A percentile compares a stretch with the other conserved stretches of the same genome.
These are phyloP conservation scores for Pythium guiyangense DNA, from an alignment of 352 stramenopile genomes.

Conservation along the genomic window DNA sequence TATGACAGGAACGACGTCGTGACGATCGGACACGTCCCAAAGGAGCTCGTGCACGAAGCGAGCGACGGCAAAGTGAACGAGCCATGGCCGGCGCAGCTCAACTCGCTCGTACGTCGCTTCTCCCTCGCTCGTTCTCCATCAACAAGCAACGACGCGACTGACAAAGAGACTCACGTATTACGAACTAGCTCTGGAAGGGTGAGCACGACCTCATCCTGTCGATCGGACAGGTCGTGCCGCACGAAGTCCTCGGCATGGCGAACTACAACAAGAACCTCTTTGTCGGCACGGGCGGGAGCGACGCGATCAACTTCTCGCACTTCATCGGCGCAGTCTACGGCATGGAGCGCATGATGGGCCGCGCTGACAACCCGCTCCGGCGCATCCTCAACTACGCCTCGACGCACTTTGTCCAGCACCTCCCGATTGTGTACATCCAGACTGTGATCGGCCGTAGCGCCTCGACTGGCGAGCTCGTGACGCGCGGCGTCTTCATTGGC, in stretches of 20 bases:
- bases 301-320: constrained; percentile 97
- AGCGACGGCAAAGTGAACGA: constrained; percentile 95
- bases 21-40: constrained; percentile 93
- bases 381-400: constrained; percentile 96
- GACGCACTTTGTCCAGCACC: constrained; percentile 84
- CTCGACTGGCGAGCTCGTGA: constrained; percentile 61
- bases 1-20: constrained; percentile 90
- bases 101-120: constrained; percentile 86
- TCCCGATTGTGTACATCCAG: constrained; percentile 95
- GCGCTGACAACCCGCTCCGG: constrained; percentile 93
- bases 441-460: constrained; percentile 89
- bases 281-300: constrained; percentile 90
- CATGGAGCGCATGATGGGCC: constrained; percentile 98
- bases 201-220: constrained; percentile 92
- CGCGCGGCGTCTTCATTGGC: constrained; percentile 93
- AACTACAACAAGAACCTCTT: constrained; percentile 99
- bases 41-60: constrained; percentile 88
- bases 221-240: constrained; percentile 96
- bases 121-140: too few species aligned
- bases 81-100: constrained; percentile 95
- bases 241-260: constrained; percentile 98
- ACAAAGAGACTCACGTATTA: too few species aligned
- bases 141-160: too few species aligned
- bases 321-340: constrained; percentile 98
- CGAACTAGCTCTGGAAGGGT: constrained; percentile 85